Evolutionary conservation across 192 early-diverging fungal genomes (phyloP), one percentile per base, ranked within the genome.

Genomic region (Backusella liffmaniae): DNA sequence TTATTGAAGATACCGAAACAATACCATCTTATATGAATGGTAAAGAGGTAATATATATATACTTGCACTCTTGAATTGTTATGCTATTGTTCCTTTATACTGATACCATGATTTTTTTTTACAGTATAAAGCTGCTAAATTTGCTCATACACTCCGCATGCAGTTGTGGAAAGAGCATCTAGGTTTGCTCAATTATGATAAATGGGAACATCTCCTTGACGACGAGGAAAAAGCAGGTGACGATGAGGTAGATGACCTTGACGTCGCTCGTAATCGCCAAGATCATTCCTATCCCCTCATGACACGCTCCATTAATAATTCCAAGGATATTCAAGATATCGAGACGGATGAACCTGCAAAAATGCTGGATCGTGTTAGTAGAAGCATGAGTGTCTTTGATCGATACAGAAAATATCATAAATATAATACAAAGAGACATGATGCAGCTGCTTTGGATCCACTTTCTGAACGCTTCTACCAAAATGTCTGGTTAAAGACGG

Each of bases 161-260:
- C 88, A 92, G 49, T 72, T 96, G 26, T 96, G 93, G 83, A 92
- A 92, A 73, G 94, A 96, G 80, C 95, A 96, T 80, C 78, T 93
- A 34, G 95, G 95, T 16, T 67, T 95, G 3, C 71, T 93, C 32
- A 79, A 86, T 10, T 76, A 82, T 39, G 73, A 81, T 0, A 79
- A 85, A 10, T 84, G 85, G 74, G 81, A 84, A 23, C 56, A 65
- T 15, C 30, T 77, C 32, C n/a, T 70, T 16, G 15, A 46, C 2
- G 29, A 49, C 1, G 66, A 76, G 21, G 16, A 39, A 29, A 44
- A 29, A 21, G n/a, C 21, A 32, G 41, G 12, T 13, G 37, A 69
- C 4, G 9, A 29, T 3, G 69, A 41, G 15, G 21, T 42, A 15
- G 69, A 16, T 30, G 69, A 49, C 18, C 67, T 46, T 26, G 32